A percentile compares a stretch with the other conserved stretches of the same genome.
phyloP scores from a whole-genome alignment of 2,329 filamentous ascomycete genomes.

The Curvularia lunata region DNA sequence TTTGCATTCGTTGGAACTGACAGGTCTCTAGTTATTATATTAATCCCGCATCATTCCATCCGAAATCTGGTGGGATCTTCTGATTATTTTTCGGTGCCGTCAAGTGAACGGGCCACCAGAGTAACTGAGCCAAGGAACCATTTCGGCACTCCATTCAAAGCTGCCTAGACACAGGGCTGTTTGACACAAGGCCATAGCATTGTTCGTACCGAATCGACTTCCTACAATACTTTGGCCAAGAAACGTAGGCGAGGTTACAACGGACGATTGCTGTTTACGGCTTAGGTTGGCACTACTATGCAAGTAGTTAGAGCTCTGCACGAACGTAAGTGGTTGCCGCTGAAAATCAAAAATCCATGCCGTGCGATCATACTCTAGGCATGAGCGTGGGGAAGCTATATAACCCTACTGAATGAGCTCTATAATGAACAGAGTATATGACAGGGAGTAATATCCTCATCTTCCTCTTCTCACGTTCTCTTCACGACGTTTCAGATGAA shows the following conservation, averaged over 20 bases:
- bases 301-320: background rate
- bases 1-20: background rate
- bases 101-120: no score
- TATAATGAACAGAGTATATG: background rate
- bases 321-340: background rate
- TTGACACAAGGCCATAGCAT: background rate
- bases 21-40: background rate
- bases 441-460: background rate
- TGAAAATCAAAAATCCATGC: background rate
- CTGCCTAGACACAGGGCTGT: background rate
- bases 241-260: background rate
- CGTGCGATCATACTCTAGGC: background rate
- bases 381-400: background rate
- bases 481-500: background rate
- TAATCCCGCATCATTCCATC: background rate
- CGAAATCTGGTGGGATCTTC: no score
- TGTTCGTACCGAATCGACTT: background rate
- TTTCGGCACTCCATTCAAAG: background rate
- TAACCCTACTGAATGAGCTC: background rate
- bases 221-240: background rate
- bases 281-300: conserved; percentile 1
- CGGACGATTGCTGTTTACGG: conserved; percentile 2
- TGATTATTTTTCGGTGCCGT: no score
- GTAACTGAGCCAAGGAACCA: no score
- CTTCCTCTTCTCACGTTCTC: background rate